Evolutionary conservation across 495 filamentous ascomycete genomes (phyloP).

Genomic region (Pyrenula aspistea): DNA sequence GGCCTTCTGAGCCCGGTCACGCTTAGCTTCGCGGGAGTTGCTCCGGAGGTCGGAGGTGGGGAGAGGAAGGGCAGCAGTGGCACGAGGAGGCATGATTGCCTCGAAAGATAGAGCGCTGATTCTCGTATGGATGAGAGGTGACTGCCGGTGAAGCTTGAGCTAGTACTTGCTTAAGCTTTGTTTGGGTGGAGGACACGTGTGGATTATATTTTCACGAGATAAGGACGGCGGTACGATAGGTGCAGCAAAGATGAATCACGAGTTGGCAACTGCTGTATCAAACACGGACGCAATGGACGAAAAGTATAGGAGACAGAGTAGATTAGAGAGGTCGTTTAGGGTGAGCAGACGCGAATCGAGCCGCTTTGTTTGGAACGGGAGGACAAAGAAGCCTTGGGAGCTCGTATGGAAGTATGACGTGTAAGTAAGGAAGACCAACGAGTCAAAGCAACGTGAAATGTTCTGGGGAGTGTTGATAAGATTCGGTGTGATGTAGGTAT

Average conservation of each 20-base stretch:
- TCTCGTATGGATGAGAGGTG: not conserved
- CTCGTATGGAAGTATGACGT: not conserved
- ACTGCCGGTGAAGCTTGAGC: not conserved
- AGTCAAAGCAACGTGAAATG: not conserved
- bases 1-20: not conserved
- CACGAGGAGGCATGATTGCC: not conserved
- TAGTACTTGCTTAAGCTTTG: not conserved
- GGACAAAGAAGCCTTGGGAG: not conserved
- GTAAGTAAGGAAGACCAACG: not conserved
- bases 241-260: too few relatives aligned
- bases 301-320: not conserved
- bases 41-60: not conserved
- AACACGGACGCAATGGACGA: not conserved
- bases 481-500: not conserved
- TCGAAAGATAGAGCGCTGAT: not conserved
- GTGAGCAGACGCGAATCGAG: not conserved
- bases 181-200: too few relatives aligned
- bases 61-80: not conserved
- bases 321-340: not conserved
- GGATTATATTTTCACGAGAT: not conserved
- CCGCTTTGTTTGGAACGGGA: not conserved
- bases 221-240: too few relatives aligned
- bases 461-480: not conserved
- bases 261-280: too few relatives aligned
- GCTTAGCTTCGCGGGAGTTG: not conserved